Base-by-base conservation (phyloP, 2,329 filamentous ascomycete genomes). In the Calonectria fujianensis region DNA sequence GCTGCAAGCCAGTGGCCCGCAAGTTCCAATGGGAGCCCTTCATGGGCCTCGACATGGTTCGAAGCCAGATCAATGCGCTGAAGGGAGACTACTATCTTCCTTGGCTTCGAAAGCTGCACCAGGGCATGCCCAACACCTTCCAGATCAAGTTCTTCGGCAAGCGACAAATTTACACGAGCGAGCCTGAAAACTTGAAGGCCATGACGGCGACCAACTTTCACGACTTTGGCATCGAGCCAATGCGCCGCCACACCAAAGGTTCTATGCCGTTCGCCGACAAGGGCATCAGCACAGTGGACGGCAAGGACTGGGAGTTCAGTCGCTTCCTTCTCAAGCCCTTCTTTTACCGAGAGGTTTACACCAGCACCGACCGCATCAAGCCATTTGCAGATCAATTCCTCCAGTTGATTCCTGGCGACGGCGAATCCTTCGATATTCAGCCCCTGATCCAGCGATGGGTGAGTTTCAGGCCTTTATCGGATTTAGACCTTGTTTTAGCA, bases 191-290 rank as follows among this genome's bases (percentile, higher is more conserved):
- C 59, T 71, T 79, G 65, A 79, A 79, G 37, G 77, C 75, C 2
- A 76, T 79, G 74, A 77, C 75, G 4, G 77, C 77, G 9, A 78
- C 77, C 29, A 77, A 78, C 24, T 78, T 78, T 57, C 70, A 75
- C n/a, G 74, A 75, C 35, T 78, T 77, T 61, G 76, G 77, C 16
- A 71, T 79, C 27, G 77, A 79, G 51, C 77, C 77, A 0, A 79
- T 78, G 32, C 75, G 77, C 13, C 76, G 74, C 7, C 71, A 80
- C 2, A 75, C 77, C 8, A 74, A 74, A 1, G 75, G 76, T 2
- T 72, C 72, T 2, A 73, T 74, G 54, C 77, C 77, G 0, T 79
- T 79, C 31, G 77, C 77, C 20, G 68, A 78, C 35, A 79, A 79
- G 6, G 73, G 75, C 10, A 74, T 76, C 18, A 75, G 73, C 52